Evolutionary conservation across 2,329 filamentous ascomycete genomes (phyloP).

Genomic region (Fusarium liriodendri): DNA sequence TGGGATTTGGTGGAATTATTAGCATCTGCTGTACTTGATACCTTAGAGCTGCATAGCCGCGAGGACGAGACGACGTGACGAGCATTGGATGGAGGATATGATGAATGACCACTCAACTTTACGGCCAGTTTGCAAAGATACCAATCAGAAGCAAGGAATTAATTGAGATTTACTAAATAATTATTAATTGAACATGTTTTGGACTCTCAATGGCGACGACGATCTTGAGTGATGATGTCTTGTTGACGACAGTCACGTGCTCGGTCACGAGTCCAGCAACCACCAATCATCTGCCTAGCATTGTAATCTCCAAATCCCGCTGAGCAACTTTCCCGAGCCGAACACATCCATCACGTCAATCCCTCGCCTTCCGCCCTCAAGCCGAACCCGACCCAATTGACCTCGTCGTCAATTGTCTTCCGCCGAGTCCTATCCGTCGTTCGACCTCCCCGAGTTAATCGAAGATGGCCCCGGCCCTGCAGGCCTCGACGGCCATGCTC

Average conservation of each 20-base stretch:
- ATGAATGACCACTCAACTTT: constrained; percentile 20
- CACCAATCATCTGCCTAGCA: constrained; percentile 52
- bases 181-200: background rate
- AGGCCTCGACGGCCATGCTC: constrained; percentile 48
- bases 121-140: background rate
- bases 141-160: background rate
- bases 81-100: constrained; percentile 21
- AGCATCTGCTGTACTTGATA: constrained; percentile 14
- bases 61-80: constrained; percentile 35
- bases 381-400: constrained; percentile 40
- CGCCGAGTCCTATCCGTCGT: constrained; percentile 24
- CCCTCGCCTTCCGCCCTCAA: constrained; percentile 42
- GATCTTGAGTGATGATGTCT: background rate
- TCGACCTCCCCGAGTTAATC: constrained; percentile 16
- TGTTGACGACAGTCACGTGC: constrained; percentile 44
- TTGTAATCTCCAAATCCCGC: constrained; percentile 57
- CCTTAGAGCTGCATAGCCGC: constrained; percentile 22
- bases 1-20: constrained; percentile 5
- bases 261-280: constrained; percentile 34
- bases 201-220: background rate
- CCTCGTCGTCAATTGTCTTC: constrained; percentile 43
- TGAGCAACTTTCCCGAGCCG: constrained; percentile 47
- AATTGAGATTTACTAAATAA: background rate
- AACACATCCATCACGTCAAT: constrained; percentile 45
- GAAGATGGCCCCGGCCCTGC: constrained; percentile 49